Base-by-base conservation (phyloP, 2,329 filamentous ascomycete genomes). In the Byssothecium circinans region DNA sequence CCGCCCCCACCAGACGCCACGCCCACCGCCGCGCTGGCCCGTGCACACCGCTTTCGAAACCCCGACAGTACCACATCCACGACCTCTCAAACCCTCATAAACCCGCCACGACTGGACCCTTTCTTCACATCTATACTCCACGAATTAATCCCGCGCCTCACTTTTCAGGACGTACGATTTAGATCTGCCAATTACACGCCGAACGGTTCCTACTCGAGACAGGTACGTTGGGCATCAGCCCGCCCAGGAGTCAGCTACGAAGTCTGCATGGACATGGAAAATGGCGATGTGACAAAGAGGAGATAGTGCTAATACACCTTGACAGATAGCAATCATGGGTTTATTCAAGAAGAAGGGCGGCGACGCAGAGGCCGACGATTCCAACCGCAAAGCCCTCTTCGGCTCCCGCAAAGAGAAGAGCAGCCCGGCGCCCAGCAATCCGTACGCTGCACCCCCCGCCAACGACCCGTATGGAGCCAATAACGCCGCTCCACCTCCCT, bases 301-400 rank as follows among this genome's bases (percentile, higher is more conserved):
- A 10, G 23, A 25, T 5, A 25, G 23, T 25, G 23, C 23, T 25
- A 25, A 25, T 25, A 10, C 23, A 25, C 5, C 23, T 10, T 25
- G 8, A 23, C 20, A 23, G 12, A 41, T 35, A 18, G 38, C 49
- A 47, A 65, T 35, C 30, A 76, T 75, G 74, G 74, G 75, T 32
- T 74, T 82, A 57, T 68, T 74, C 41, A 78, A 74, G 56, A 84
- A 83, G 65, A 77, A 74, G 52, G 75, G 75, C 54, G 74, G 75
- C 51, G 75, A 74, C 53, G 75, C 75, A 50, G 77, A 72, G 60
- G 80, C 80, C 54, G 77, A 79, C 39, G 73, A 39, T n/a, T n/a
- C 80, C 49, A 77, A 74, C 65, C 79, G 81, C 66, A 74, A 72
- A 47, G 79, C 81, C n/a, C 78, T 85, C 25, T 85, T 85, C 58